Percentiles rank a stretch among this genome's conserved stretches.
Evolutionary conservation across 2,329 filamentous ascomycete genomes (phyloP).

Genomic region (Cladobotryum protrusum): DNA sequence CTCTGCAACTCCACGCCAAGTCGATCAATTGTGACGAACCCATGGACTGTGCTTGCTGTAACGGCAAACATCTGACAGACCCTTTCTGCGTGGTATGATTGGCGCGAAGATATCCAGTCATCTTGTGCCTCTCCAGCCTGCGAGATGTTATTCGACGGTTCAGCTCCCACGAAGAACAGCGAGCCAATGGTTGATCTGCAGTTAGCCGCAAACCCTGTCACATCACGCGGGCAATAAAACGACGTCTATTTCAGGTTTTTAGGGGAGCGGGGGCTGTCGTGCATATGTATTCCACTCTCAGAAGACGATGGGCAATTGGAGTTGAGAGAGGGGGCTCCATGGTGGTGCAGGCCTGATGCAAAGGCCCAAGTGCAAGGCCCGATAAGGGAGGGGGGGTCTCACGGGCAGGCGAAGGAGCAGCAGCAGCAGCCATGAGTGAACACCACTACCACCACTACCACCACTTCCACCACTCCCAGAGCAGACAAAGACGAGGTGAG

Average conservation of each 20-base stretch:
- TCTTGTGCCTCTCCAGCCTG: conserved; percentile 11
- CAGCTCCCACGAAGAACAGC: conserved; percentile 1
- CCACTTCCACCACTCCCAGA: no score
- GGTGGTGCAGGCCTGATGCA: no score
- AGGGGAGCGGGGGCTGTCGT: conserved; percentile 2
- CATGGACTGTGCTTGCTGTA: conserved; percentile 9
- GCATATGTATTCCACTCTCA: conserved; percentile 4
- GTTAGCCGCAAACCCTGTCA: conserved; percentile 9
- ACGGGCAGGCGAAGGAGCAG: no score
- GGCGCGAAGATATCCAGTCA: conserved; percentile 11
- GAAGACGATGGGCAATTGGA: no score
- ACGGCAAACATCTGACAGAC: conserved; percentile 10
- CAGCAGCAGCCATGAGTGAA: no score
- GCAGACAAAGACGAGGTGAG: no score
- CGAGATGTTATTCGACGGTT: conserved; percentile 2
- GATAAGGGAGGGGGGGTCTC: no score
- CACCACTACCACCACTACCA: no score
- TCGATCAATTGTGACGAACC: conserved; percentile 11
- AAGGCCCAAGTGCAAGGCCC: no score
- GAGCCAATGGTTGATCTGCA: conserved; percentile 11
- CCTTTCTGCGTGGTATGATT: conserved; percentile 9
- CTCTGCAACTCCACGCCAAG: neutral
- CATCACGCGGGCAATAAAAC: conserved; percentile 13
- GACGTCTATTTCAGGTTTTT: conserved; percentile 1
- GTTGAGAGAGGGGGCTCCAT: no score